Conservation (phyloP, 345 rosid species). For the Eucalyptus melliodora region DNA sequence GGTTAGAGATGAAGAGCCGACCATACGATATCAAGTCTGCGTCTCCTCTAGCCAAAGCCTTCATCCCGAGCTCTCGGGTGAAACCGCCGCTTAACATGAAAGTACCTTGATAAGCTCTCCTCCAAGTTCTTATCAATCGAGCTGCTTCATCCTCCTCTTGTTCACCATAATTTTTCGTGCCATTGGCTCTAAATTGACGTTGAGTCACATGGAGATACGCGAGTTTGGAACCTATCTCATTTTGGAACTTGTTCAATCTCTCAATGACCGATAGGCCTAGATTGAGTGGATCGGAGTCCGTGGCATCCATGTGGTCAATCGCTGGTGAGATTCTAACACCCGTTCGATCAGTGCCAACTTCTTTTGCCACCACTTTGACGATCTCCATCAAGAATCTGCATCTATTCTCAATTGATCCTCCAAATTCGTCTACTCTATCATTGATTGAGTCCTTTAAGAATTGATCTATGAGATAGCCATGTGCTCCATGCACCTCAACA, state of each 20-base stretch:
- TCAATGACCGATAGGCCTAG: neutral
- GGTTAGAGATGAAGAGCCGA: constrained; percentile 1
- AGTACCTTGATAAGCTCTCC: neutral
- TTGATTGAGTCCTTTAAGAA: constrained; percentile 1
- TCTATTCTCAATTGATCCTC: neutral
- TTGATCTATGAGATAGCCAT: constrained; percentile 3
- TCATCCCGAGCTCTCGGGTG: neutral
- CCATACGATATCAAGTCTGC: neutral
- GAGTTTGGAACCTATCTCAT: neutral
- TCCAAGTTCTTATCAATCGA: neutral
- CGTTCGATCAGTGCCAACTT: neutral
- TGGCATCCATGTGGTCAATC: neutral
- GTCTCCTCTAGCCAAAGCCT: neutral
- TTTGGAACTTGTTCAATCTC: neutral
- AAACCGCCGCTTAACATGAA: neutral
- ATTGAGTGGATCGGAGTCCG: neutral
- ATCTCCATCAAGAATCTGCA: neutral
- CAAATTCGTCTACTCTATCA: neutral
- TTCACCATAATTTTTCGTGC: neutral
- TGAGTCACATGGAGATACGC: neutral
- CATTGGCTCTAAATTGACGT: neutral
- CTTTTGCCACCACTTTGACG: neutral
- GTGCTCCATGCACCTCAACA: neutral
- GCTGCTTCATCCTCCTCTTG: neutral
- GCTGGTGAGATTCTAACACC: neutral